These are phyloP conservation scores for Suillus brevipes DNA, from an alignment of 768 basidiomycete species.

Conservation along the genomic window DNA sequence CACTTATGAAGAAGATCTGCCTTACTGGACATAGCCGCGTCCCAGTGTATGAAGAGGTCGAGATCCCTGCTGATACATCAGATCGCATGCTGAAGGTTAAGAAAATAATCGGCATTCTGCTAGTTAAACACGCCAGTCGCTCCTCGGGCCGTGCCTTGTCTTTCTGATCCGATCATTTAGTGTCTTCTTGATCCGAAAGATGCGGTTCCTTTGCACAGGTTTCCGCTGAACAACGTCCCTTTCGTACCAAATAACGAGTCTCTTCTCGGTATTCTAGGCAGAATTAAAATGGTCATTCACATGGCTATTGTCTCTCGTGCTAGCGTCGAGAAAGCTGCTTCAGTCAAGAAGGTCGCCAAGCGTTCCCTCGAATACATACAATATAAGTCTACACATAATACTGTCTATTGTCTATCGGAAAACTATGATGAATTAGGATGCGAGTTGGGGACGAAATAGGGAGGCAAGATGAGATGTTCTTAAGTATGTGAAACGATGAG, in stretches of 20 bases:
- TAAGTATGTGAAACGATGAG: background rate
- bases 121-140: slow-evolving; percentile 69
- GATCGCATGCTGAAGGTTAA: slow-evolving; percentile 56
- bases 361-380: slow-evolving; percentile 46
- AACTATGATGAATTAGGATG: background rate
- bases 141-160: background rate
- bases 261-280: slow-evolving; percentile 80
- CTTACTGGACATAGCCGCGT: slow-evolving; percentile 82
- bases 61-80: slow-evolving; percentile 45
- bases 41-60: slow-evolving; percentile 81
- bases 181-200: slow-evolving; percentile 88
- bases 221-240: slow-evolving; percentile 84
- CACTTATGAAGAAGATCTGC: slow-evolving; percentile 72
- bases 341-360: slow-evolving; percentile 83
- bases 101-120: slow-evolving; percentile 82
- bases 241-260: slow-evolving; percentile 87
- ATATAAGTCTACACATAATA: background rate
- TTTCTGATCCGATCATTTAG: slow-evolving; percentile 13
- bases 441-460: background rate
- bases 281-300: slow-evolving; percentile 82
- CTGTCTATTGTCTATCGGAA: background rate
- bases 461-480: background rate
- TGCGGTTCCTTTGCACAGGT: slow-evolving; percentile 76
- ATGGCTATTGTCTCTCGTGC: slow-evolving; percentile 89
- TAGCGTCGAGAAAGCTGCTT: slow-evolving; percentile 70